A percentile compares a stretch with the other conserved stretches of the same genome.
Evolutionary conservation across 805 yeast species (phyloP).

Genomic region (Candida fluviatilis): DNA sequence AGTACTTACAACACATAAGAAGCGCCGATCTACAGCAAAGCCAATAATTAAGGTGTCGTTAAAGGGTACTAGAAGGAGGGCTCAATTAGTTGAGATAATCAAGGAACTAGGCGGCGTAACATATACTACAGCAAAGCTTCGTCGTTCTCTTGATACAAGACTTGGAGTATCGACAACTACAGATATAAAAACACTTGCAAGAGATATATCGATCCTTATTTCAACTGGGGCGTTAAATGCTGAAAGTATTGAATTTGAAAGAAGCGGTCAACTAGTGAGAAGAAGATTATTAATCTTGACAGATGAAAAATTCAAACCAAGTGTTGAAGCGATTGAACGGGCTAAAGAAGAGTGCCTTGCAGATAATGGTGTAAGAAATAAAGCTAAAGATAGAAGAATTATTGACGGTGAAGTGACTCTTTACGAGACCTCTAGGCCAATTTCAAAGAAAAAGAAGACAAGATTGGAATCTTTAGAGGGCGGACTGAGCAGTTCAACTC

Average conservation of each 20-base stretch:
- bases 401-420: slow-evolving; percentile 27
- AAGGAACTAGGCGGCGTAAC: slow-evolving; percentile 36
- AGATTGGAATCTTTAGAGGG: slow-evolving; percentile 19
- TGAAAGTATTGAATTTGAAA: slow-evolving; percentile 18
- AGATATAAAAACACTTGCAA: slow-evolving; percentile 35
- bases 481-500: background rate
- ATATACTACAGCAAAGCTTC: slow-evolving; percentile 28
- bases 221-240: slow-evolving; percentile 17
- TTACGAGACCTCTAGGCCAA: slow-evolving; percentile 9
- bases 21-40: background rate
- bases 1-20: background rate
- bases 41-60: slow-evolving; percentile 6
- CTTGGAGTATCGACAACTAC: slow-evolving; percentile 26
- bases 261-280: slow-evolving; percentile 24
- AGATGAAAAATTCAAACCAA: slow-evolving; percentile 24
- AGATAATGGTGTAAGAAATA: slow-evolving; percentile 18
- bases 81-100: slow-evolving; percentile 24
- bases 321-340: slow-evolving; percentile 23
- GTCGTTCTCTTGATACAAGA: slow-evolving; percentile 27
- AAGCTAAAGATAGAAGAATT: slow-evolving; percentile 12
- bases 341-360: slow-evolving; percentile 20
- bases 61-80: slow-evolving; percentile 27
- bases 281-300: slow-evolving; percentile 29
- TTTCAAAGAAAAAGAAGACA: slow-evolving; percentile 9
- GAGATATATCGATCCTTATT: slow-evolving; percentile 32